Base-by-base conservation (phyloP, 768 basidiomycete genomes). In the Boletellus ananas region DNA sequence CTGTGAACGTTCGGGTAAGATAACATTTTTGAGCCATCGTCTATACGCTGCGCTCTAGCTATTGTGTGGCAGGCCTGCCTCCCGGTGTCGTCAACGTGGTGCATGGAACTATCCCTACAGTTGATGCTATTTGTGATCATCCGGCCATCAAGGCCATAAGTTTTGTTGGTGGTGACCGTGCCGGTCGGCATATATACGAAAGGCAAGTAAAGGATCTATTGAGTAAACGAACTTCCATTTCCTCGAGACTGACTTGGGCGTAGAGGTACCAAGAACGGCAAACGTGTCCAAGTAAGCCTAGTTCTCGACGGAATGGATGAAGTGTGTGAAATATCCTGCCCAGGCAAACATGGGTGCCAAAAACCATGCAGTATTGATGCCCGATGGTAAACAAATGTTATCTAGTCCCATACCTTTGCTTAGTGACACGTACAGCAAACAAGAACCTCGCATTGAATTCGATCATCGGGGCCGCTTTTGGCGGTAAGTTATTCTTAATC, bases 81-180 rank as follows among this genome's bases (percentile, higher is more conserved):
- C 69, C 82, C 21, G 94, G 94, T 54, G 93, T 97, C 27, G 72
- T 99, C 49, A 94, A 93, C 60, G 76, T 96, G 41, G 86, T 98
- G 13, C 94, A 99, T 60, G 95, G 95, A 16, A 84, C 85, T 8
- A 83, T 87, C 25, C 82, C 85, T 1, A 93, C 92, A 2, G 95
- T 99, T 41, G 95, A 97, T 59, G 80, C 85, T 12, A 93, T 99
- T 45, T 97, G 94, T 65, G 94, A 97, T 64, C 82, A 94, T 62
- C 87, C 93, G 4, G 72, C 77, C 3, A 92, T 99, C 73, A 93
- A 83, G 64, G 95, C 95, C 4, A 94, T 98, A 63, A 92, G 90
- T 55, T 97, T 99, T 62, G 95, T 99, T 8, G 95, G 95, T 14
- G 91, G 92, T 23, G 91, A 99, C 67, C 78, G 78, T 23, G 95